Base-by-base conservation (phyloP, 2,329 filamentous ascomycete genomes). In the Cytospora leucostoma region DNA sequence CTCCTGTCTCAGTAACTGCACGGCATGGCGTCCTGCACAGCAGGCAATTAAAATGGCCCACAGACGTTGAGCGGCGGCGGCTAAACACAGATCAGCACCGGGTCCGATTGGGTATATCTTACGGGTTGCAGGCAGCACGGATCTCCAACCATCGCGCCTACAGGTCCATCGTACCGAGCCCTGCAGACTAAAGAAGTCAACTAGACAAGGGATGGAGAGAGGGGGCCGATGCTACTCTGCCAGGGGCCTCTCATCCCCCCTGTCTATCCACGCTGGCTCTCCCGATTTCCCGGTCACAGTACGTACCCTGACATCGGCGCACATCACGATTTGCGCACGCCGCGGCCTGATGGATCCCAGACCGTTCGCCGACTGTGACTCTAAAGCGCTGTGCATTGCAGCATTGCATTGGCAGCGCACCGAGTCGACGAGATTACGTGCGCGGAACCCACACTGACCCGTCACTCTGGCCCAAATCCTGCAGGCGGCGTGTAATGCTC, bases 321-420 rank as follows among this genome's bases (percentile, higher is more conserved):
- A 47, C 40, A 44, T 44, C 40, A 40, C 32, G 7, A 32, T 32
- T n/a, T 21, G 34, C 19, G 19, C 38, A 34, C 47, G 38, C 27
- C 27, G 17, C n/a, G 19, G 38, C 27, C 12, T 15, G 33, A 49
- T 44, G 44, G 40, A 49, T 17, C 33, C 40, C n/a, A 32, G 17
- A 33, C 55, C 38, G 11, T 21, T 49, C 52, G 34, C 27, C 32
- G 21, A 57, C 55, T 49, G 17, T n/a, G 38, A 49, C 55, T 15
- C 38, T 33, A 49, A 62, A 62, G 63, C 59, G 59, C 50, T 49
- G 58, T 65, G 59, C 63, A 56, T 62, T 62, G 57, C 63, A 59
- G 54, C 59, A 62, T 62, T 62, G 54, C 58, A 64, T 64, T 64
- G 62, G 62, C 47, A 33, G 62, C 62, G 54, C 54, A 60, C n/a